These are phyloP conservation scores for Trichoderma simmonsii DNA, from an alignment of 2,329 filamentous ascomycete genomes.

Conservation along the genomic window DNA sequence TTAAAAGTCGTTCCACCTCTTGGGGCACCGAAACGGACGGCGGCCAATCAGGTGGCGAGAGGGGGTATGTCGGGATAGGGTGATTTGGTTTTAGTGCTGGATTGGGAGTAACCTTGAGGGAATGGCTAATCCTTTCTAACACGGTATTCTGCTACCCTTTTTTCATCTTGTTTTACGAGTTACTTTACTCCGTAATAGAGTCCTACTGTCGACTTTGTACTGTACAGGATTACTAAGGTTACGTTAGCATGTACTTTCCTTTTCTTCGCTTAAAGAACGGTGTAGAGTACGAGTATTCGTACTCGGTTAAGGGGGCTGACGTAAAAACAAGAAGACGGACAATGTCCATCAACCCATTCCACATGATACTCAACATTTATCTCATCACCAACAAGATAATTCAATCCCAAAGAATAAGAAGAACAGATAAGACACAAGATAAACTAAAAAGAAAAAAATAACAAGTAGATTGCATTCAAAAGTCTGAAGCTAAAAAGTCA, in stretches of 20 bases:
- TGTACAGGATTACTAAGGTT: background rate
- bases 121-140: background rate
- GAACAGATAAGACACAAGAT: background rate
- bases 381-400: background rate
- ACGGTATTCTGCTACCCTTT: too few relatives aligned
- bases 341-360: background rate
- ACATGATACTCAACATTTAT: fast-evolving
- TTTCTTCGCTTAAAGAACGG: background rate
- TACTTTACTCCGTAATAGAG: background rate
- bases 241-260: background rate
- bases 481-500: background rate
- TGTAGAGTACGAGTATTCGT: background rate
- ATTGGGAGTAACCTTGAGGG: background rate
- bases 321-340: background rate
- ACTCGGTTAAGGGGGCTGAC: background rate
- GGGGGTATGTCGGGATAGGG: background rate
- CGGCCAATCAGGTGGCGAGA: background rate
- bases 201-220: too few relatives aligned
- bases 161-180: background rate
- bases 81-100: background rate
- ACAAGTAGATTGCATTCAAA: background rate
- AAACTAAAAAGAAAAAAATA: background rate
- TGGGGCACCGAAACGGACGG: background rate
- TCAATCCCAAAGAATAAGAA: background rate
- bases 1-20: constrained; percentile 14